Base-by-base conservation (phyloP, 192 early-diverging fungal species). In the Martensiomyces pterosporus region DNA sequence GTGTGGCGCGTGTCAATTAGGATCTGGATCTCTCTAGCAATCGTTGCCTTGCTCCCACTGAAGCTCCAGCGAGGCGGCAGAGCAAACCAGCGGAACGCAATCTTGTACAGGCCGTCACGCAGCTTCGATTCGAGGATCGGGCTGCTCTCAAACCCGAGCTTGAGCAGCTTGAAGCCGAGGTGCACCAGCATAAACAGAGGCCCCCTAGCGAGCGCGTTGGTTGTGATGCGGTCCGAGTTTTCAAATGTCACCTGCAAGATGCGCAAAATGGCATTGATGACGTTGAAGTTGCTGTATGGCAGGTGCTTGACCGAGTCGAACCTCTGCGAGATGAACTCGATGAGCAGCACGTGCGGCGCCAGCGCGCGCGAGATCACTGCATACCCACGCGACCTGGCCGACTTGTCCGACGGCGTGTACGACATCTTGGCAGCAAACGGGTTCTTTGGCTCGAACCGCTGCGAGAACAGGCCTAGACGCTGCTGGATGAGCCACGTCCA, bases 401-500 rank as follows among this genome's bases (percentile, higher is more conserved):
- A 81, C 61, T 92, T 90, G 66, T 88, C 87, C 2, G 92, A 89
- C 5, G 93, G 90, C 18, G 90, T 80, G 60, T 98, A 97, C 18
- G 86, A 86, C 90, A 98, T 94, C 53, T 87, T 88, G 54, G 71
- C 80, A 35, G 83, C 83, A 76, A 97, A 99, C 10, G 93, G 90
- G 57, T 90, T 83, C 12, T 54, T 41, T 10, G 68, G 67, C 49
- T 60, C 55, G 23, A 68, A 76, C 22, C 62, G 63, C 21, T 62
- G 73, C 24, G 82, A 86, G 50, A 87, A 99, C 25, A 99, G 55
- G 9, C 96, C 96, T 45, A 85, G 85, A 42, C 83, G 77, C 38
- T 90, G 79, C 43, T 82, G 69, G 14, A 84, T 77, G 36, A 85
- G 81, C 77, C 83, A 88, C 35, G 82, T 82, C 96, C 96, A 99